Base-by-base conservation (phyloP, 768 basidiomycete species). In the Russula sp. region DNA sequence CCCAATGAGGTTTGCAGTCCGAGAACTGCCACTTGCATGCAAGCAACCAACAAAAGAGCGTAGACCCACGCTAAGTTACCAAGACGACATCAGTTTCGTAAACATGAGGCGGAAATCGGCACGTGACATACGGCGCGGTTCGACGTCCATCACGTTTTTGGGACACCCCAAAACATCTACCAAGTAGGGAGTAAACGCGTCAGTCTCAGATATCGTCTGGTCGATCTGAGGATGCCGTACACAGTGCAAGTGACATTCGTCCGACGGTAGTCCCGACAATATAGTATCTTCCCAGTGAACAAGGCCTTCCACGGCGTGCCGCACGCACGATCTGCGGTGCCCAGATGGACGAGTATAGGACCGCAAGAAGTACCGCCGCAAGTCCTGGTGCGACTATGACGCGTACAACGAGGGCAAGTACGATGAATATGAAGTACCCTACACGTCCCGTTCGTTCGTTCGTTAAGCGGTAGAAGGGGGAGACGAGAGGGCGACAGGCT, bases 101-200 rank as follows among this genome's bases (percentile, higher is more conserved):
- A 54, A 46, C 48, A 26, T 26, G 26, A 58, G 57, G 59, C 44
- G 18, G 30, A 26, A 55, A 14, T 34, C 52, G 18, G 24, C 55
- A 55, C 5, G 28, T 55, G 28, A 51, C 20, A 64, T 71, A 93
- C 92, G 72, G 65, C 87, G 81, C 16, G 89, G 84, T 66, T 89
- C 82, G 18, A 92, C 80, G 64, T 95, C 92, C 62, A 95, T 79
- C 7, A 95, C 88, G 71, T 95, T 97, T 71, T 85, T 85, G 0
- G 92, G 90, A 71, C 90, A 95, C 1, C 80, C 81, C 71, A 94
- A 77, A 68, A 90, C 90, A 72, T 96, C 94, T 96, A 67, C n/a
- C 10, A 48, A 50, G 5, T 50, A 13, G 10, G 38, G 20, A 3
- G 7, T 7, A 18, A 10, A 2, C 9, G 9, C 44, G 42, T 48